Evolutionary conservation across 2,329 filamentous ascomycete species (phyloP), one percentile per base, ranked within the genome.

Genomic region (Pseudogymnoascus destructans): DNA sequence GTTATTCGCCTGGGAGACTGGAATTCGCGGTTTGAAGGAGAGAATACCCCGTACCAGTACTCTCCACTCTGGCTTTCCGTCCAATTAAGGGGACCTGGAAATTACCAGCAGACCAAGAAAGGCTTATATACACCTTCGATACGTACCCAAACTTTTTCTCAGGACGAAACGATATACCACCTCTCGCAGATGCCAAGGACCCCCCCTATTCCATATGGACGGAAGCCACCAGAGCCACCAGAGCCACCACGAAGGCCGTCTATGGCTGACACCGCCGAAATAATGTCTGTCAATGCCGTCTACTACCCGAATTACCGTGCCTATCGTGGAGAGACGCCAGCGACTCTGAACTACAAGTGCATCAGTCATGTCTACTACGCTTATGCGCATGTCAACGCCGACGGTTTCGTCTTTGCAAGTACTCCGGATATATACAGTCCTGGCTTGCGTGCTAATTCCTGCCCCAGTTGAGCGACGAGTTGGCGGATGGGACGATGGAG

Each of bases 311-410:
- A 89, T 71, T 83, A 81, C 73, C 77, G 83, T 60, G 80, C 89
- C 64, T 89, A 90, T 71, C 77, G 79, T 59, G 80, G 84, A 62
- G 81, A 88, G 65, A 86, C 86, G 13, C 88, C 88, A 0, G 86
- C 81, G 1, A 82, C 82, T 58, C 74, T 92, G 67, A 87, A 87
- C 68, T 82, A 89, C 69, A 81, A 81, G 63, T 87, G 85, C 66
- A 83, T 92, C 66, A 90, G 85, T 64, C 85, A 89, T 67, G 82
- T 91, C 23, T 91, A 90, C 71, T 92, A 92, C 68, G 86, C 87
- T 10, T 91, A 88, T 78, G 87, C 87, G 60, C 86, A 79, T 71
- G 80, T 92, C 42, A 81, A 81, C 62, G 72, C 78, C 56, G 85
- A 90, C 68, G 87, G 88, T 55, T 81, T 80, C 57, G 81, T 92